Base-by-base conservation (phyloP, 2,329 filamentous ascomycete species). In the Macrophomina tecta region DNA sequence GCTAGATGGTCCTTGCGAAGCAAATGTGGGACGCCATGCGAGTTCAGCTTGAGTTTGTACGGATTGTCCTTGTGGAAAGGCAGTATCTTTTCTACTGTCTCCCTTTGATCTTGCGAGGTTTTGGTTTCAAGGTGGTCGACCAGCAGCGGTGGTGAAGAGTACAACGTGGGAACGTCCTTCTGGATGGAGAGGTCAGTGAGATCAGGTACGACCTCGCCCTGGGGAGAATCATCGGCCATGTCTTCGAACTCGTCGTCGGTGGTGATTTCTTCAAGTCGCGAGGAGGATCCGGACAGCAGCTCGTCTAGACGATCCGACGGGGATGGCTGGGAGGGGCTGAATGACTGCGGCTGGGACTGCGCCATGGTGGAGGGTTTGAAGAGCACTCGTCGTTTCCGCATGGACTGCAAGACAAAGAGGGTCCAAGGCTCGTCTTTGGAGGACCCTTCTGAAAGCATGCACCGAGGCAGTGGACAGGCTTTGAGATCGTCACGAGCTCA, bases 21-120 rank as follows among this genome's bases (percentile, higher is more conserved):
- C n/a, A 99, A 86, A 66, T 84, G 84, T 14, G 93, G 91, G 42
- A 97, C 82, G 14, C 93, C 93, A 76, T 90, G 83, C 62, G 80
- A 81, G 79, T 97, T 97, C 79, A 87, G 85, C 18, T 80, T 71
- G 63, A 83, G 75, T 30, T 83, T 81, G 67, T 85, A 82, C 58
- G 82, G 82, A 49, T 81, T 83, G n/a, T 81, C 80, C 40, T 82
- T 80, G 16, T 97, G 82, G 70, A 89, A 90, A 0, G 90, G 89
- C 36, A 93, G 79, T 72, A 91, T 91, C 73, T 86, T 85, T 45
- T 87, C 79, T 65, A 92, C 82, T 0, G 91, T 94, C 66, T 87
- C 82, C 67, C 90, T 85, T 78, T 97, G 92, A 34, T 87, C 76
- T 60, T 79, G 75, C 1, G 91, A 93, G 30, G 91, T 91, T 68